These are phyloP conservation scores for Eucalyptus globulus DNA, from an alignment of 345 rosid genomes.

Conservation along the genomic window DNA sequence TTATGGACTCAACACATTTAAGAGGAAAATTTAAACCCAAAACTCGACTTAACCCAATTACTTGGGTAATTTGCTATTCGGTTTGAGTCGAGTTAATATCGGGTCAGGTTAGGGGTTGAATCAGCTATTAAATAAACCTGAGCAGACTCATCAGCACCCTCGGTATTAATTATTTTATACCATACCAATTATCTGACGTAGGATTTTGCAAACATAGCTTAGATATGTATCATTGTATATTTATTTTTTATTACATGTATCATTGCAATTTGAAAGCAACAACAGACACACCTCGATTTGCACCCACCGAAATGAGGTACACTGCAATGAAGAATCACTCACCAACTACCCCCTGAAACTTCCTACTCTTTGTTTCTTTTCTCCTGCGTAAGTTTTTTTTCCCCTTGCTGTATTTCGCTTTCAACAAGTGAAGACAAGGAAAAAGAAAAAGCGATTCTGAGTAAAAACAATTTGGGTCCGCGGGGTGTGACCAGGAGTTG, in stretches of 20 bases:
- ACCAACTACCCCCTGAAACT: background rate
- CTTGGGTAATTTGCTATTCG: background rate
- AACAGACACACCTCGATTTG: background rate
- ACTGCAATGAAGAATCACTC: background rate
- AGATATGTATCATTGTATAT: too few species aligned
- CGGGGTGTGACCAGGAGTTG: background rate
- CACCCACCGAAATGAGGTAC: background rate
- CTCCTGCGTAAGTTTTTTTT: background rate
- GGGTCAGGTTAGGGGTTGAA: too few species aligned
- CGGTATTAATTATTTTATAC: too few species aligned
- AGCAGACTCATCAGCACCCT: background rate
- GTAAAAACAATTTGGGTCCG: background rate
- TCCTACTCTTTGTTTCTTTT: background rate
- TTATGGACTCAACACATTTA: background rate
- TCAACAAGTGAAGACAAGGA: background rate
- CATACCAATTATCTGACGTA: background rate
- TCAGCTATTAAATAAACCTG: too few species aligned
- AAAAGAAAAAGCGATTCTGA: background rate
- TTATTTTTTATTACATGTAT: too few species aligned
- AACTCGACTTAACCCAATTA: background rate
- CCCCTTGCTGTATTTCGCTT: background rate
- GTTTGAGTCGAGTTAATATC: fast-evolving
- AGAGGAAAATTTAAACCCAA: background rate
- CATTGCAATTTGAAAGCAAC: too few species aligned
- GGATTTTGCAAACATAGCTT: background rate